Conservation (phyloP, 1,284 basidiomycete species). For the Pseudozyma sp. region DNA sequence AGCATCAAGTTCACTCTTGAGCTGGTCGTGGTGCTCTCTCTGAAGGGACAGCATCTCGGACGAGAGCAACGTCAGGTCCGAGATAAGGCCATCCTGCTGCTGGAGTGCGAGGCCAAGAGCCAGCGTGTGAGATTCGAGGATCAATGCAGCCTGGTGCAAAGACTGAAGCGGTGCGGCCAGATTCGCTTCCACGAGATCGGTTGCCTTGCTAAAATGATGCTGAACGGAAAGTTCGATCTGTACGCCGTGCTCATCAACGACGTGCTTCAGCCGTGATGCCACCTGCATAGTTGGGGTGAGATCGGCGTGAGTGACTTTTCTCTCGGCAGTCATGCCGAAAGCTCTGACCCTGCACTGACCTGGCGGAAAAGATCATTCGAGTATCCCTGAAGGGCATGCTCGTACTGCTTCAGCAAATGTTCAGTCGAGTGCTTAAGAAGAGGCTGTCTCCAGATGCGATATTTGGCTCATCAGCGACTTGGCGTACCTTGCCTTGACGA, state of each 20-base stretch:
- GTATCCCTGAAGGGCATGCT: not conserved
- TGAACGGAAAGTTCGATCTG: not conserved
- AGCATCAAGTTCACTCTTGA: slow-evolving; percentile 3
- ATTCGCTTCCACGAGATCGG: not conserved
- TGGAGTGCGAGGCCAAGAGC: slow-evolving; percentile 1
- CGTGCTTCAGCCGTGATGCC: slow-evolving; percentile 3
- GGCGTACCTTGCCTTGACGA: too few species aligned
- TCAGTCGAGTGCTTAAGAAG: slow-evolving; percentile 3
- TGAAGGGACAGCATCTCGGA: slow-evolving; percentile 8
- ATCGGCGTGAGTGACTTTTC: not conserved
- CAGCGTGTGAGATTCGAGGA: slow-evolving; percentile 4
- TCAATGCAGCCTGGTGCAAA: not conserved
- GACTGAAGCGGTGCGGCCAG: slow-evolving; percentile 1
- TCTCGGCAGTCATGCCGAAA: not conserved
- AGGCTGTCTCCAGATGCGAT: not conserved
- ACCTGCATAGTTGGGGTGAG: too few species aligned
- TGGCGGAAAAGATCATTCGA: slow-evolving; percentile 5
- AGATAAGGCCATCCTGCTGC: slow-evolving; percentile 7
- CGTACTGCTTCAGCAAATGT: not conserved
- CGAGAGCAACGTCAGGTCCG: slow-evolving; percentile 4
- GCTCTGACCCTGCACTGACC: slow-evolving; percentile 6
- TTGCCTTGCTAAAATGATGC: slow-evolving; percentile 4
- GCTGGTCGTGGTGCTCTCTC: slow-evolving; percentile 4
- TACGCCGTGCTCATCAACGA: not conserved
- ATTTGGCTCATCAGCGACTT: too few species aligned